phyloP scores from a whole-genome alignment of 257 asterid species.

The Fraxinus anomala region DNA sequence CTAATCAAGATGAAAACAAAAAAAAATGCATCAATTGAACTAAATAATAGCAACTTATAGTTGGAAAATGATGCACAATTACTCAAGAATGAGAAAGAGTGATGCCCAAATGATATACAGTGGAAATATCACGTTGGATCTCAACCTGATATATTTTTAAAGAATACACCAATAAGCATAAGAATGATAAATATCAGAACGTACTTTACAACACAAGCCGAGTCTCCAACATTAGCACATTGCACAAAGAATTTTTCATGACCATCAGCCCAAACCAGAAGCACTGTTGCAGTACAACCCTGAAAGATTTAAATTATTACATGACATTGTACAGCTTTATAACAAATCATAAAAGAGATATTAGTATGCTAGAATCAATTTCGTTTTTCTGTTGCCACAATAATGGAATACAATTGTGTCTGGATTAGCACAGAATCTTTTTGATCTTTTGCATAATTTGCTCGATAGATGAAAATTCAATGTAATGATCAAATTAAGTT shows the following conservation, averaged over 20 bases:
- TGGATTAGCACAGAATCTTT: background rate
- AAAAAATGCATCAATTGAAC: background rate
- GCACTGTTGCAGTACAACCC: conserved; percentile 98
- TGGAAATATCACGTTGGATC: background rate
- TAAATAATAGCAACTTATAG: background rate
- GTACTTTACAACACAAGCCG: conserved; percentile 87
- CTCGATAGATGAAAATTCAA: background rate
- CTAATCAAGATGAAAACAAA: conserved; percentile 2
- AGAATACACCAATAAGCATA: conserved; percentile 8
- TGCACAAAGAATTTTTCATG: conserved; percentile 65
- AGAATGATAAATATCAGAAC: conserved; percentile 35
- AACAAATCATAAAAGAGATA: conserved; percentile 19
- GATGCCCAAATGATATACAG: background rate
- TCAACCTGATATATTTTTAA: background rate
- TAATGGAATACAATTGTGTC: background rate
- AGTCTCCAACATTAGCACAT: conserved; percentile 99
- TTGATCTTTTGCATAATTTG: background rate
- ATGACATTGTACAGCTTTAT: conserved; percentile 23
- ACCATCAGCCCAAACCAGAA: conserved; percentile 81
- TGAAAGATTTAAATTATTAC: conserved; percentile 46
- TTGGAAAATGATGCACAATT: background rate
- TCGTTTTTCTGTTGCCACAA: conserved; percentile 1
- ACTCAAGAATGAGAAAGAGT: background rate
- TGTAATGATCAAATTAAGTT: conserved; percentile 3
- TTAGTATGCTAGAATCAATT: background rate